Base-by-base conservation (phyloP, 208 protist genomes). In the Trypanosoma grayi region DNA sequence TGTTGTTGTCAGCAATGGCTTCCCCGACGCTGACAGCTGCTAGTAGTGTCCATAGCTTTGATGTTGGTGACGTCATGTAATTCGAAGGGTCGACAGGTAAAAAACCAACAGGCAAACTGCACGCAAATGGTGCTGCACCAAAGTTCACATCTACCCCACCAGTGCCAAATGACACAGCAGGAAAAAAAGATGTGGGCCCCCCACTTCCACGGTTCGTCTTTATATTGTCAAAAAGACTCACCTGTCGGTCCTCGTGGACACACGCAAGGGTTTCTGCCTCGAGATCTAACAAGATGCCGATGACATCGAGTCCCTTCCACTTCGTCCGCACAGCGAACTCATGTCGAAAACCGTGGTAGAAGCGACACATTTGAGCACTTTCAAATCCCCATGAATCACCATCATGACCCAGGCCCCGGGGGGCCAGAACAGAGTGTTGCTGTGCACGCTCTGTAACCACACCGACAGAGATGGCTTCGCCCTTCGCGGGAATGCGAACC, bases 81-180 rank as follows among this genome's bases (percentile, higher is more conserved):
- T 87, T 75, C n/a, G 70, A 67, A 31, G 78, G 80, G 61, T 93
- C 81, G 14, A 90, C 73, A 22, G 92, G 81, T 20, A 97, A 54
- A 60, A 73, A 89, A 22, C 85, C 86, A 36, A 65, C 48, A 3
- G 83, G 80, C 13, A 86, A 71, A 18, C 34, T 58, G 30, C 60
- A 81, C 20, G 57, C 44, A 58, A 95, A 97, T 7, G 75, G 75
- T 4, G 83, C 61, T 2, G 69, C 77, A 20, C 92, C 92, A 64
- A 95, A 90, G 81, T 97, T 97, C 13, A 97, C 59, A 60, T 91
- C 86, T 64, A 85, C 89, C 13, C 60, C 73, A 40, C 71, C 60
- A 40, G 43, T 11, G 9, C 57, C 64, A 69, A 83, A 79, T 36
- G 66, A 73, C 22, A 87, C 62, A 2, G 72, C 80, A 10, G 82